phyloP scores from a whole-genome alignment of 768 basidiomycete genomes.

The Amylocystis lapponica region DNA sequence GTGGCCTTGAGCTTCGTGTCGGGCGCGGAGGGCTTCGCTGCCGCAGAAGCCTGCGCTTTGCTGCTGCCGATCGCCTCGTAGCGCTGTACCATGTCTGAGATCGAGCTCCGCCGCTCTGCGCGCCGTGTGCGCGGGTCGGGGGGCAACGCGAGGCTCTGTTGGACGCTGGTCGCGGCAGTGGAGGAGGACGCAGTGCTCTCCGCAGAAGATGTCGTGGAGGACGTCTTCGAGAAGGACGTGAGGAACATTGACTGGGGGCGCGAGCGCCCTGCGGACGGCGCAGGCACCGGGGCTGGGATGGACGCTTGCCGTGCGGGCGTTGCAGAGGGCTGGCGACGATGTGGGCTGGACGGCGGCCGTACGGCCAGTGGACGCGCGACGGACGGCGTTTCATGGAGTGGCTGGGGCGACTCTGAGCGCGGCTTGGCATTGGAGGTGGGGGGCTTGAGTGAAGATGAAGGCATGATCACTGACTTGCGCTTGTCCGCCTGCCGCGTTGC shows the following conservation, averaged over 20 bases:
- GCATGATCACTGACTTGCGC: slow-evolving; percentile 18
- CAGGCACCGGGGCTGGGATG: slow-evolving; percentile 17
- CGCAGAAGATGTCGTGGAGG: slow-evolving; percentile 32
- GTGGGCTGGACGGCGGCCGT: slow-evolving; percentile 19
- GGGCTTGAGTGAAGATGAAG: slow-evolving; percentile 16
- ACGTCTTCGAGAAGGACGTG: slow-evolving; percentile 38
- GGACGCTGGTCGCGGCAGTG: slow-evolving; percentile 19
- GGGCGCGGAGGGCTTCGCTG: slow-evolving; percentile 27
- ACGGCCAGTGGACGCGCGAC: neutral
- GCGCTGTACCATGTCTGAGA: slow-evolving; percentile 80
- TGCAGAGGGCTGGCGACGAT: slow-evolving; percentile 25
- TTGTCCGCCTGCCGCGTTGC: neutral
- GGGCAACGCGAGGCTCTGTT: slow-evolving; percentile 32
- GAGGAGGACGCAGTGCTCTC: slow-evolving; percentile 13
- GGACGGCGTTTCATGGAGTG: slow-evolving; percentile 1
- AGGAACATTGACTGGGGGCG: slow-evolving; percentile 83
- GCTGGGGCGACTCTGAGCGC: slow-evolving; percentile 13
- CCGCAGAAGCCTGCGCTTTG: slow-evolving; percentile 6
- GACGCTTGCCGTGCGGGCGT: slow-evolving; percentile 8
- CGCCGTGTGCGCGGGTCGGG: slow-evolving; percentile 40
- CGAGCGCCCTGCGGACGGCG: slow-evolving; percentile 35
- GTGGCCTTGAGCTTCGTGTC: slow-evolving; percentile 15
- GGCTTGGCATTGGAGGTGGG: slow-evolving; percentile 8
- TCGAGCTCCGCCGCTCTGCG: slow-evolving; percentile 60
- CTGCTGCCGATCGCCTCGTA: slow-evolving; percentile 60